These are phyloP conservation scores for Ophiostoma sp. DNA, from an alignment of 2,329 filamentous ascomycete genomes.

Conservation along the genomic window DNA sequence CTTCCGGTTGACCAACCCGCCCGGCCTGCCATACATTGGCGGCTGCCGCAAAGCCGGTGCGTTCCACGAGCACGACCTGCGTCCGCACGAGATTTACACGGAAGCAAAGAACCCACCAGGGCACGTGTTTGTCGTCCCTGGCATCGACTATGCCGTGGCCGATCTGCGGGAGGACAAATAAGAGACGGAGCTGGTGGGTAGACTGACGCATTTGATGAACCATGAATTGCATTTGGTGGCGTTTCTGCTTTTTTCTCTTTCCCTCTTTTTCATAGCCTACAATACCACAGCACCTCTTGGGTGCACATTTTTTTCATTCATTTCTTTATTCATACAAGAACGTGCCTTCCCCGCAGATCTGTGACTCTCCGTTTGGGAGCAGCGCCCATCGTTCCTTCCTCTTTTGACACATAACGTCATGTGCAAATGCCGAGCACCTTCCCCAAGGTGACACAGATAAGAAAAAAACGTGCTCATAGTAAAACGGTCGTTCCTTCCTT, in stretches of 20 bases:
- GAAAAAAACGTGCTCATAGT: neutral
- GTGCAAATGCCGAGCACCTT: neutral
- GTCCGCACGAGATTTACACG: conserved; percentile 69
- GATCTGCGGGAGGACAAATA: conserved; percentile 47
- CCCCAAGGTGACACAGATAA: neutral
- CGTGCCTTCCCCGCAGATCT: neutral
- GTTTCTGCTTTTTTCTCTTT: neutral
- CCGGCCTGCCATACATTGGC: conserved; percentile 81
- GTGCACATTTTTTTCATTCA: too few relatives aligned
- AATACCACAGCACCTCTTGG: neutral
- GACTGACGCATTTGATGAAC: neutral
- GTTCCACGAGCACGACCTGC: conserved; percentile 72
- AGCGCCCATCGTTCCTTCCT: neutral
- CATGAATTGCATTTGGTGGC: neutral
- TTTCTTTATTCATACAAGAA: neutral
- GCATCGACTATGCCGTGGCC: conserved; percentile 60
- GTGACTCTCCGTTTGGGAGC: neutral
- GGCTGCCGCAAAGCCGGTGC: conserved; percentile 74
- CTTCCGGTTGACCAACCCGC: conserved; percentile 90
- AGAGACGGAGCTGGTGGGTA: neutral
- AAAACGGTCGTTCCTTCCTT: neutral
- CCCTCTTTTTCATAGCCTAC: neutral
- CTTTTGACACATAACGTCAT: neutral
- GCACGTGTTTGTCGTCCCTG: conserved; percentile 68
- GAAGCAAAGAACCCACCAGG: conserved; percentile 66